These are phyloP conservation scores for Umbelopsis isabellina DNA, from an alignment of 192 early-diverging fungal genomes.

Conservation along the genomic window DNA sequence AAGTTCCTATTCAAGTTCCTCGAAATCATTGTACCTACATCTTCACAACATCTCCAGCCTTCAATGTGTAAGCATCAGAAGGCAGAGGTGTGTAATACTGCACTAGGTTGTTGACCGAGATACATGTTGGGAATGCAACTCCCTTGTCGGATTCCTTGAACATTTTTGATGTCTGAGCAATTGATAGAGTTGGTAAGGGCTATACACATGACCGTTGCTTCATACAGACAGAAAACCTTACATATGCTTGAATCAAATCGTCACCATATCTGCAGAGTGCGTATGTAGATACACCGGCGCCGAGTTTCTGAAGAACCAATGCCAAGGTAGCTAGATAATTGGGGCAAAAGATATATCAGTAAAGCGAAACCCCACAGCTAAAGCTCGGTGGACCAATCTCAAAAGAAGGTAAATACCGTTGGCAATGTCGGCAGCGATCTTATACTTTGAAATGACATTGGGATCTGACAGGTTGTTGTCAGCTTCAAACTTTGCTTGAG, in stretches of 20 bases:
- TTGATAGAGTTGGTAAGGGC: neutral
- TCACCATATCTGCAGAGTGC: constrained; percentile 73
- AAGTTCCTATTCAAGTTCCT: neutral
- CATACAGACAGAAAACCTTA: constrained; percentile 26
- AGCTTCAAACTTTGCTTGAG: constrained; percentile 51
- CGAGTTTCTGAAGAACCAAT: constrained; percentile 52
- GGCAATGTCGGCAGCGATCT: constrained; percentile 73
- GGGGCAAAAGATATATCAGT: neutral
- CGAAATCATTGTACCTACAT: constrained; percentile 52
- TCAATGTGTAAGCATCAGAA: constrained; percentile 66
- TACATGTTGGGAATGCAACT: constrained; percentile 83
- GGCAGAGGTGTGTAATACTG: constrained; percentile 76
- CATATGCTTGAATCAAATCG: constrained; percentile 60
- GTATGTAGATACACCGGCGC: constrained; percentile 62
- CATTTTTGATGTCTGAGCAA: constrained; percentile 54
- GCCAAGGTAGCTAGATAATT: constrained; percentile 54
- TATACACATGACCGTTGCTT: no score
- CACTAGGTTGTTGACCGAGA: constrained; percentile 79
- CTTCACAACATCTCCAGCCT: constrained; percentile 85
- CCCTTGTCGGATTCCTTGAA: constrained; percentile 74
- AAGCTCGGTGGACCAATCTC: neutral
- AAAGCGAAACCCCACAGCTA: neutral
- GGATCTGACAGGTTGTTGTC: constrained; percentile 72
- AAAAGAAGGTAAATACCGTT: constrained; percentile 54
- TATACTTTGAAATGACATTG: constrained; percentile 73